Evolutionary conservation across 2,329 filamentous ascomycete species (phyloP).

Genomic region (Curvularia sp.): DNA sequence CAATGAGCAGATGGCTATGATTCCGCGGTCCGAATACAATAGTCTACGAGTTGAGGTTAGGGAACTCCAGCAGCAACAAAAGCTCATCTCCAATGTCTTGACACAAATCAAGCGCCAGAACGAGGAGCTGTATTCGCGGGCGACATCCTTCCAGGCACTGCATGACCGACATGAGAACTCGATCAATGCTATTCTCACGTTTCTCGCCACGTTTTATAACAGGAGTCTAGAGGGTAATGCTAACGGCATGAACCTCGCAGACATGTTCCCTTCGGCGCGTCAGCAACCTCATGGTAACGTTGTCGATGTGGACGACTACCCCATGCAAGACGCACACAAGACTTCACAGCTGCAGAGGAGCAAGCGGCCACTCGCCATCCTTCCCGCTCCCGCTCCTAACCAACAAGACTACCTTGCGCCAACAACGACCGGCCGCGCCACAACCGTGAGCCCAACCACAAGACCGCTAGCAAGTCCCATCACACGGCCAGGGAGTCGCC

Average conservation of each 20-base stretch:
- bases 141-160: slow-evolving; percentile 84
- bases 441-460: slow-evolving; percentile 41
- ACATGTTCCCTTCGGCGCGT: slow-evolving; percentile 77
- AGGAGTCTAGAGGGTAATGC: slow-evolving; percentile 87
- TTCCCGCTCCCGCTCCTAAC: slow-evolving; percentile 41
- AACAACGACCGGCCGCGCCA: slow-evolving; percentile 33
- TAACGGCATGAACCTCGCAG: slow-evolving; percentile 76
- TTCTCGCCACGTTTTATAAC: slow-evolving; percentile 95
- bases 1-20: slow-evolving; percentile 57
- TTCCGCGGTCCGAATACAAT: slow-evolving; percentile 75
- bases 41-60: slow-evolving; percentile 80
- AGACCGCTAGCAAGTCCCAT: slow-evolving; percentile 38
- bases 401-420: slow-evolving; percentile 37
- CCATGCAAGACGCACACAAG: slow-evolving; percentile 44
- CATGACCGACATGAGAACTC: slow-evolving; percentile 98
- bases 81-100: slow-evolving; percentile 83
- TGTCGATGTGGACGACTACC: slow-evolving; percentile 67
- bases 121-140: slow-evolving; percentile 85
- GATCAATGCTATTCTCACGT: slow-evolving; percentile 97
- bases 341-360: slow-evolving; percentile 48
- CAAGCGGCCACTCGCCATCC: slow-evolving; percentile 48
- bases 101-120: slow-evolving; percentile 83
- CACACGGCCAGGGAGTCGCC: slow-evolving; percentile 28
- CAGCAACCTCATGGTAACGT: slow-evolving; percentile 63
- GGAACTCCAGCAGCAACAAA: slow-evolving; percentile 84